A percentile compares a stretch with the other conserved stretches of the same genome.
Evolutionary conservation across 352 stramenopile species (phyloP).

Genomic region (Globisporangium paddicum): DNA sequence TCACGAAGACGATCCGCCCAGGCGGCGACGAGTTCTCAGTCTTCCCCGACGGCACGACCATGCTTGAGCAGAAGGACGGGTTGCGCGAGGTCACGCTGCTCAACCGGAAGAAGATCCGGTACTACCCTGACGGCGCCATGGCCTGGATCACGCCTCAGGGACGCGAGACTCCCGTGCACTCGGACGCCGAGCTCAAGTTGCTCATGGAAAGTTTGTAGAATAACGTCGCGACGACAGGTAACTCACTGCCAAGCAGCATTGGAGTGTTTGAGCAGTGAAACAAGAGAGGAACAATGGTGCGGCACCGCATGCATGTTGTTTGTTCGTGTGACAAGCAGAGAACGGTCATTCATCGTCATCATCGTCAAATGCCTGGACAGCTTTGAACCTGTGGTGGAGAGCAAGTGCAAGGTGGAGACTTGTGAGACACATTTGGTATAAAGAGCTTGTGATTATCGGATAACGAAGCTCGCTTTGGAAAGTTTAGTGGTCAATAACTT

Average conservation of each 20-base stretch:
- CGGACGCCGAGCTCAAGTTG: conserved; percentile 53
- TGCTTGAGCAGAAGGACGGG: conserved; percentile 69
- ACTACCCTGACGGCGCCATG: conserved; percentile 73
- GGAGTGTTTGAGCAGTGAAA: background rate
- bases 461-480: background rate
- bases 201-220: conserved; percentile 35
- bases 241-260: background rate
- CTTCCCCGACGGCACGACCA: conserved; percentile 80
- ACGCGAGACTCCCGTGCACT: conserved; percentile 50
- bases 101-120: conserved; percentile 65
- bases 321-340: no score
- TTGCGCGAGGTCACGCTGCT: conserved; percentile 76
- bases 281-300: no score
- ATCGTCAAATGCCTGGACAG: no score
- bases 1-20: conserved; percentile 80
- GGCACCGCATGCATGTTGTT: no score
- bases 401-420: no score
- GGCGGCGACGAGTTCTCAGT: conserved; percentile 78
- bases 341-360: no score
- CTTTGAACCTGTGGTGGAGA: no score
- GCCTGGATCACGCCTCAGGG: conserved; percentile 39
- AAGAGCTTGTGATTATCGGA: background rate
- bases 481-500: no score
- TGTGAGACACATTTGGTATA: no score
- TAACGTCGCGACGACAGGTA: background rate